Evolutionary conservation across 352 stramenopile species (phyloP).

Genomic region (Pythium dissotocum): DNA sequence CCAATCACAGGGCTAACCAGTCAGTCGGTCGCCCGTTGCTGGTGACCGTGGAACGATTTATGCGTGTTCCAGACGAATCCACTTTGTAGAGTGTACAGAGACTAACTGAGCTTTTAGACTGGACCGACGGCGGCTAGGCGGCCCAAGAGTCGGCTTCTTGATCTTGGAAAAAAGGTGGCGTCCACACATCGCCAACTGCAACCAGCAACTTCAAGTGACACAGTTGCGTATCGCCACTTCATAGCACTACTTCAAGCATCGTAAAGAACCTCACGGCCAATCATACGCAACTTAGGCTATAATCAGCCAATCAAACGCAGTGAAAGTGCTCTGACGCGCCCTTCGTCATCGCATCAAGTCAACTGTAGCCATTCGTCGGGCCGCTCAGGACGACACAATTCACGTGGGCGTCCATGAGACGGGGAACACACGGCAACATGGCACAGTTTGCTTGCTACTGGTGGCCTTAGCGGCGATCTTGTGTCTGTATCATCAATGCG

Average conservation of each 20-base stretch:
- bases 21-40: too few species aligned
- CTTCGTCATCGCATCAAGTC: not conserved
- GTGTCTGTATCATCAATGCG: not conserved
- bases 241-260: conserved; percentile 16
- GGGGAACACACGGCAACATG: not conserved
- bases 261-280: not conserved
- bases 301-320: not conserved
- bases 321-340: not conserved
- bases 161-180: not conserved
- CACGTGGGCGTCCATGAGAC: not conserved
- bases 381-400: not conserved
- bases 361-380: not conserved
- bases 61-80: not conserved
- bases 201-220: conserved; percentile 24
- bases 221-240: conserved; percentile 13
- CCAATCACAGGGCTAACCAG: not conserved
- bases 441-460: not conserved
- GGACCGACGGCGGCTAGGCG: not conserved
- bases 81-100: not conserved
- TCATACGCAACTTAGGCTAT: not conserved
- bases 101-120: not conserved
- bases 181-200: conserved; percentile 10
- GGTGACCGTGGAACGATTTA: not conserved
- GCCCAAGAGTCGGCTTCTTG: not conserved
- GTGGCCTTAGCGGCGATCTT: not conserved